A percentile compares a stretch with the other conserved stretches of the same genome.
Conservation (phyloP, 2,329 filamentous ascomycete genomes). For the Phialophora expanda region DNA sequence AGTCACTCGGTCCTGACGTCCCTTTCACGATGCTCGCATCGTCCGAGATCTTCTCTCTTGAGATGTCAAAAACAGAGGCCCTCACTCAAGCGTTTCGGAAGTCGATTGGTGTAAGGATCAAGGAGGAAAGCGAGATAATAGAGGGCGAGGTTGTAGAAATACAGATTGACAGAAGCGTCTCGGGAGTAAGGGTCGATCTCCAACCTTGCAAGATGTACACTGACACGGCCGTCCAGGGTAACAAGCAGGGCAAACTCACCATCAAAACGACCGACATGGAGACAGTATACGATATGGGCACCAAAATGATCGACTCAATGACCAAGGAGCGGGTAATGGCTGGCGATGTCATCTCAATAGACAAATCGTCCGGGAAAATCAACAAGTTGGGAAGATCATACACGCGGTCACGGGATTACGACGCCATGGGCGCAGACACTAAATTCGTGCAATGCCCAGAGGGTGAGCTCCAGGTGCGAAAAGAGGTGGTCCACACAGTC, state of each 20-base stretch:
- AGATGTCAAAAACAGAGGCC: conserved; percentile 99
- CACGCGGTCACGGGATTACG: conserved; percentile 93
- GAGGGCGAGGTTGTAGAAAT: conserved; percentile 99
- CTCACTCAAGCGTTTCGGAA: conserved; percentile 98
- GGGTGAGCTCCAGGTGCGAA: conserved; percentile 94
- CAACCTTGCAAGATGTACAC: conserved; percentile 29
- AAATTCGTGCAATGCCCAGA: conserved; percentile 98
- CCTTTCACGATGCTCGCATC: conserved; percentile 95
- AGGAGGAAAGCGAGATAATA: conserved; percentile 98
- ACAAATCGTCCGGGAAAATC: conserved; percentile 98
- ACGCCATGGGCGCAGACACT: conserved; percentile 97
- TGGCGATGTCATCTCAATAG: conserved; percentile 96
- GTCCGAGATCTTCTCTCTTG: conserved; percentile 96
- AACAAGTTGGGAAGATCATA: conserved; percentile 95
- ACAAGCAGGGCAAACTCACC: conserved; percentile 98
- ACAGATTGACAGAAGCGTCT: conserved; percentile 95
- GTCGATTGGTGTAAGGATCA: conserved; percentile 96
- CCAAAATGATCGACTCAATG: conserved; percentile 99
- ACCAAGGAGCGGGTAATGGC: conserved; percentile 99
- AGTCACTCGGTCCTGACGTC: conserved; percentile 90
- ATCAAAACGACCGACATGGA: conserved; percentile 99
- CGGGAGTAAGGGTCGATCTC: conserved; percentile 62
- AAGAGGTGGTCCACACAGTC: conserved; percentile 96
- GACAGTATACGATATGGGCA: conserved; percentile 98
- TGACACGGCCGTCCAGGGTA: conserved; percentile 59